Evolutionary conservation across 345 rosid species (phyloP).

Genomic region (Euclidium syriacum): DNA sequence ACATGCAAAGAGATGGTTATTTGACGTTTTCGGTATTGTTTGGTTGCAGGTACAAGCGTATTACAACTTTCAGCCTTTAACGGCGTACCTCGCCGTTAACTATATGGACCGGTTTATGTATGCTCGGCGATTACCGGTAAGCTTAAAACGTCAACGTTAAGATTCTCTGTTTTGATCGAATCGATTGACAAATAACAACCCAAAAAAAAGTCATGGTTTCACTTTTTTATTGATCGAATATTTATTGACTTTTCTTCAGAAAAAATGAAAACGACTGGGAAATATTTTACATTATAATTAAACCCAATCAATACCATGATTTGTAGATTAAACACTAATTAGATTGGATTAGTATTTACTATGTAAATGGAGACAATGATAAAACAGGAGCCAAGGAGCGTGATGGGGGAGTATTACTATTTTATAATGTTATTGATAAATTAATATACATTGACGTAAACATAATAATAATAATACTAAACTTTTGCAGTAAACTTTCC

Average conservation of each 20-base stretch:
- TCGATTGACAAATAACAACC: slow-evolving; percentile 8
- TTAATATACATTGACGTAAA: not conserved
- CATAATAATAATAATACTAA: slow-evolving; percentile 15
- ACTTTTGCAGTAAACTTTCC: slow-evolving; percentile 33
- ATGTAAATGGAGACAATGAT: not conserved
- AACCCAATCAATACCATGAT: too few species aligned
- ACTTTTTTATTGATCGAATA: slow-evolving; percentile 11
- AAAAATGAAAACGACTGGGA: slow-evolving; percentile 25
- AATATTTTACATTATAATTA: too few species aligned
- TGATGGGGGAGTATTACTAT: not conserved
- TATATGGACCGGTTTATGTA: slow-evolving; percentile 86
- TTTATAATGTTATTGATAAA: not conserved
- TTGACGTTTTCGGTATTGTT: not conserved
- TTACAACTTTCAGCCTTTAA: slow-evolving; percentile 70
- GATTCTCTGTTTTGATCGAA: slow-evolving; percentile 2
- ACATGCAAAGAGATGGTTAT: slow-evolving; percentile 19
- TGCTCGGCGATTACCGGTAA: slow-evolving; percentile 74
- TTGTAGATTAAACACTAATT: not conserved
- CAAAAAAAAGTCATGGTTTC: slow-evolving; percentile 22
- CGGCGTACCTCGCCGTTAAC: slow-evolving; percentile 97
- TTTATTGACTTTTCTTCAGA: slow-evolving; percentile 40
- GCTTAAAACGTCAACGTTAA: slow-evolving; percentile 19
- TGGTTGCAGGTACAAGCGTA: slow-evolving; percentile 63
- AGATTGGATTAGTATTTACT: not conserved
- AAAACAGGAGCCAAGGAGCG: slow-evolving; percentile 23